Conservation (phyloP, 2,329 filamentous ascomycete genomes). For the Arthrocladium fulminans region DNA sequence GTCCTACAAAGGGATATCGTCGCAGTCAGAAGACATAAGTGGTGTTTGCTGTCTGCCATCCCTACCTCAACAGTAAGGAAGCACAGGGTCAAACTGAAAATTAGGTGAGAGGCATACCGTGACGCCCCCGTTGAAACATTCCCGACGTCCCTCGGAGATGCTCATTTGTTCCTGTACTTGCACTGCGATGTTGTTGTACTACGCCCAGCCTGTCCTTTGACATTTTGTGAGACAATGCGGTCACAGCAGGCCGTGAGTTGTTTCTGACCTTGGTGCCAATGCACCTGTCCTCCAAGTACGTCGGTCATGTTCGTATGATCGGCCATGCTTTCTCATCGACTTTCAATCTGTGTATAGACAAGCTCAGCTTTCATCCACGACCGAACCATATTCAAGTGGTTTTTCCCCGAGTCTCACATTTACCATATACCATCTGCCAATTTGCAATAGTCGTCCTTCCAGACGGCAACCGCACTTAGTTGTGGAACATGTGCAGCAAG, state of each 20-base stretch:
- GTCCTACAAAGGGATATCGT: too few relatives aligned
- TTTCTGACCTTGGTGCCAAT: neutral
- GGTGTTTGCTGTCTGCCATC: too few relatives aligned
- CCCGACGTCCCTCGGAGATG: too few relatives aligned
- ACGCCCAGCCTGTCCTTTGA: neutral
- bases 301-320: neutral
- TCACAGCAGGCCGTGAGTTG: neutral
- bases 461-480: neutral
- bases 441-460: neutral
- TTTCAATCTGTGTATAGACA: too few relatives aligned
- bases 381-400: too few relatives aligned
- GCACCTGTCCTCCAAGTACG: neutral
- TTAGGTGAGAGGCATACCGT: too few relatives aligned
- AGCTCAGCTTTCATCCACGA: too few relatives aligned
- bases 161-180: neutral
- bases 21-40: too few relatives aligned
- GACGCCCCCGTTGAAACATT: too few relatives aligned
- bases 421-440: neutral
- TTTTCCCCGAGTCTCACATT: neutral
- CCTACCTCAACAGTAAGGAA: too few relatives aligned
- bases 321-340: neutral
- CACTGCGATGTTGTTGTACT: neutral
- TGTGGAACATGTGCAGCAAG: slow-evolving; percentile 6
- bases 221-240: neutral
- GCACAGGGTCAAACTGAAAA: too few relatives aligned